Percentiles rank a stretch among this genome's conserved stretches.
Conservation (phyloP, 345 rosid species). For the Kernera saxatilis region DNA sequence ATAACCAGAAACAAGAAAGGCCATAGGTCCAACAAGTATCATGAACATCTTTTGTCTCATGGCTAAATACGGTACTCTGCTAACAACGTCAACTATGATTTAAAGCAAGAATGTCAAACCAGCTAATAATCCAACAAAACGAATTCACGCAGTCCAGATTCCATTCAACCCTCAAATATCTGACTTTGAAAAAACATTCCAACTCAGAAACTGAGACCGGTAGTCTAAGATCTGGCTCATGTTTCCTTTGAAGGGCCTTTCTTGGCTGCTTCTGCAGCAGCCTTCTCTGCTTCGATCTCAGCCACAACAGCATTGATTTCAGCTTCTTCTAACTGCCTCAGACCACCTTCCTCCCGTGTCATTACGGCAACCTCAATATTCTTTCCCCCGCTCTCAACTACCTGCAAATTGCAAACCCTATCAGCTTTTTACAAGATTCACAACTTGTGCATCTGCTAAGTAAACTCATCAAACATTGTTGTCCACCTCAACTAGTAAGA, state of each 20-base stretch:
- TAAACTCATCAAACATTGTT: constrained; percentile 5
- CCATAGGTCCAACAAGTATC: not conserved
- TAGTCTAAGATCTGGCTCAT: not conserved
- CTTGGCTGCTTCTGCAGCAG: constrained; percentile 96
- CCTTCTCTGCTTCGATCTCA: constrained; percentile 94
- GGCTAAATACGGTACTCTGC: not conserved
- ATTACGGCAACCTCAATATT: constrained; percentile 94
- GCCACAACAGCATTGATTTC: constrained; percentile 87
- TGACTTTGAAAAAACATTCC: not conserved
- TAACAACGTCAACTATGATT: not conserved
- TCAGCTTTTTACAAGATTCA: not conserved
- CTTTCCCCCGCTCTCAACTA: constrained; percentile 97
- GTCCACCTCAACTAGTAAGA: not conserved
- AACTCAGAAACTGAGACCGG: not conserved
- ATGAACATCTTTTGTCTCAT: not conserved
- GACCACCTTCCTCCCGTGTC: constrained; percentile 62
- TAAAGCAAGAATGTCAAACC: constrained; percentile 11
- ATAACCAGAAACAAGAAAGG: not conserved
- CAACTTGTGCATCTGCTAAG: not conserved
- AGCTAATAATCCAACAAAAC: constrained; percentile 11
- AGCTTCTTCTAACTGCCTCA: constrained; percentile 82
- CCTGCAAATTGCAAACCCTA: constrained; percentile 38
- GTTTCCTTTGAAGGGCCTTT: constrained; percentile 71
- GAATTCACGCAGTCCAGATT: not conserved
- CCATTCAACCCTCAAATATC: not conserved